These are phyloP conservation scores for Populus hybrid DNA, from an alignment of 441 rosid genomes.

Conservation along the genomic window DNA sequence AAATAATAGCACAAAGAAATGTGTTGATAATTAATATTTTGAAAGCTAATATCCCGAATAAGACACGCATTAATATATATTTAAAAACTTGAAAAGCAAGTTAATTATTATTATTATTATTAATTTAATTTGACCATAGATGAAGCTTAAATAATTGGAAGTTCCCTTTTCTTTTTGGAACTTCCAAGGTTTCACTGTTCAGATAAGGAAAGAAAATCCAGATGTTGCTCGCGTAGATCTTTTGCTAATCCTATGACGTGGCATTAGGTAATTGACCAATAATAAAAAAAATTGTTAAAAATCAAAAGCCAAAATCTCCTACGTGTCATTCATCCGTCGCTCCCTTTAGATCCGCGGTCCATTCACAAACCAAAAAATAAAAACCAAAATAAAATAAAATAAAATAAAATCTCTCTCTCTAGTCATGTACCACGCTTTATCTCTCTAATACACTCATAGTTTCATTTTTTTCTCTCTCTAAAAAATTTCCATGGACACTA, in stretches of 20 bases:
- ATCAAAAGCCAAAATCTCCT: neutral
- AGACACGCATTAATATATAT: too few relatives aligned
- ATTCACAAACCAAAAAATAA: conserved; percentile 25
- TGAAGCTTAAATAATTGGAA: too few relatives aligned
- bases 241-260: conserved; percentile 6
- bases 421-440: neutral
- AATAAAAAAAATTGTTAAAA: neutral
- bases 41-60: too few relatives aligned
- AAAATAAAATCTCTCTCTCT: neutral
- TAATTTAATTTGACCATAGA: too few relatives aligned
- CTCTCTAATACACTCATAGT: conserved; percentile 8
- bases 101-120: too few relatives aligned
- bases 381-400: too few relatives aligned
- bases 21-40: too few relatives aligned
- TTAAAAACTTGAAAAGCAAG: too few relatives aligned
- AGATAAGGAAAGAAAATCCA: neutral
- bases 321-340: conserved; percentile 28
- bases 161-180: neutral
- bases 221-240: neutral
- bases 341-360: conserved; percentile 44
- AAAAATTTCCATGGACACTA: conserved; percentile 3
- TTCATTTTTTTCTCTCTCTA: conserved; percentile 18
- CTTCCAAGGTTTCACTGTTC: neutral
- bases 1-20: too few relatives aligned
- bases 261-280: neutral